These are phyloP conservation scores for Annulohypoxylon stygium DNA, from an alignment of 495 filamentous ascomycete genomes.

Conservation along the genomic window DNA sequence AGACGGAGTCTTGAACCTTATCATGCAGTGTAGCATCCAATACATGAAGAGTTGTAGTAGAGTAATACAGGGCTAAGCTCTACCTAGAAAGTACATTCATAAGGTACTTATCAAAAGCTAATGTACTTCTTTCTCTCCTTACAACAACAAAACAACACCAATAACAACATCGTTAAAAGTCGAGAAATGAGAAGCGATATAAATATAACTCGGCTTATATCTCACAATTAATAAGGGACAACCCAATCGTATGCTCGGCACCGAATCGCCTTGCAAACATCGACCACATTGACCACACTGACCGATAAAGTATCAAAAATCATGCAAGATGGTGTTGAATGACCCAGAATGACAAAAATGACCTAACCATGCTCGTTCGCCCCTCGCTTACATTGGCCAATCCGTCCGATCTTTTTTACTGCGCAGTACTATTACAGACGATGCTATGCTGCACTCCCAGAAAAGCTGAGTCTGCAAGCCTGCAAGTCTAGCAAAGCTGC, in stretches of 20 bases:
- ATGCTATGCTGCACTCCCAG: constrained; percentile 2
- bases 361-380: constrained; percentile 14
- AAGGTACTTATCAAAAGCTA: not conserved
- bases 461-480: constrained; percentile 9
- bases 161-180: not conserved
- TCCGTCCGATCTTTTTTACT: constrained; percentile 32
- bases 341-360: not conserved
- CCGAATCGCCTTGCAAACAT: constrained; percentile 12
- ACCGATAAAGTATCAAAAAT: constrained; percentile 17
- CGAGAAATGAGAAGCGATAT: not conserved
- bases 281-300: not conserved
- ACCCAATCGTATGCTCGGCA: constrained; percentile 7
- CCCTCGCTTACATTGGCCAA: constrained; percentile 32
- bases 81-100: not conserved
- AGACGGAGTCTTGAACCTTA: constrained; percentile 9
- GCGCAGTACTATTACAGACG: not conserved
- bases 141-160: not conserved
- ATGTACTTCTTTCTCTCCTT: not conserved
- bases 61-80: not conserved
- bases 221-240: not conserved
- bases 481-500: constrained; percentile 7
- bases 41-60: not conserved
- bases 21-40: constrained; percentile 9
- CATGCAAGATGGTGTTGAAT: constrained; percentile 23
- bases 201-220: not conserved